phyloP scores from a whole-genome alignment of 768 basidiomycete species.

The Agrocybe praecox region DNA sequence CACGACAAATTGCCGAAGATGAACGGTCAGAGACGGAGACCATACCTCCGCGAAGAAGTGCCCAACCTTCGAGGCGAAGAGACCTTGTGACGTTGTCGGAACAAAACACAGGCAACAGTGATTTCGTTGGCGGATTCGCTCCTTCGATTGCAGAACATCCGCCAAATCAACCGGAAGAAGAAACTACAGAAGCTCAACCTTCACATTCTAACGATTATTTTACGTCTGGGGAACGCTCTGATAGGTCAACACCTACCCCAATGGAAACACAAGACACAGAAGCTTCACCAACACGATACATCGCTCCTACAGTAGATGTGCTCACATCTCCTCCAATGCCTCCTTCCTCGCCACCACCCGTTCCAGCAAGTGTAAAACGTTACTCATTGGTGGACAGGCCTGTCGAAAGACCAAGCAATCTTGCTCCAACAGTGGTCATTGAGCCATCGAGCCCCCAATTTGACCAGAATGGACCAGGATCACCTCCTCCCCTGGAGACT shows the following conservation, averaged over 20 bases:
- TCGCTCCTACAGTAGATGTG: slow-evolving; percentile 14
- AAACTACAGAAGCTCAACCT: slow-evolving; percentile 11
- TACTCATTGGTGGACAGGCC: slow-evolving; percentile 83
- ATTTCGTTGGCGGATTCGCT: slow-evolving; percentile 58
- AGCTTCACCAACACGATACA: slow-evolving; percentile 11
- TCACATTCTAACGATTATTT: slow-evolving; percentile 9
- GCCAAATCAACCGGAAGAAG: slow-evolving; percentile 17
- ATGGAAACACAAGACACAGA: not conserved
- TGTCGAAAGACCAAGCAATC: slow-evolving; percentile 35
- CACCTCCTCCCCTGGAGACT: slow-evolving; percentile 34
- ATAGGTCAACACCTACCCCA: slow-evolving; percentile 13
- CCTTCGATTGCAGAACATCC: slow-evolving; percentile 31
- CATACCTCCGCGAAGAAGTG: slow-evolving; percentile 33
- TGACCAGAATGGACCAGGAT: slow-evolving; percentile 25
- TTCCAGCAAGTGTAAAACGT: slow-evolving; percentile 73
- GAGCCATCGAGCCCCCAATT: slow-evolving; percentile 51
- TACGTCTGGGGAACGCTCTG: slow-evolving; percentile 20
- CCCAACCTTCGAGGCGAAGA: slow-evolving; percentile 40
- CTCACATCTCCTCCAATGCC: slow-evolving; percentile 22
- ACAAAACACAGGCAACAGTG: slow-evolving; percentile 29
- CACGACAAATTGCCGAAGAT: slow-evolving; percentile 41
- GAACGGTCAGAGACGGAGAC: slow-evolving; percentile 41
- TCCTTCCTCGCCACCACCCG: slow-evolving; percentile 35
- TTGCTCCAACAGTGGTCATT: slow-evolving; percentile 52
- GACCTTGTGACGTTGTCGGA: slow-evolving; percentile 24